Evolutionary conservation across 306 rosid genomes (phyloP).

Genomic region (Cucurbita ficifolia): DNA sequence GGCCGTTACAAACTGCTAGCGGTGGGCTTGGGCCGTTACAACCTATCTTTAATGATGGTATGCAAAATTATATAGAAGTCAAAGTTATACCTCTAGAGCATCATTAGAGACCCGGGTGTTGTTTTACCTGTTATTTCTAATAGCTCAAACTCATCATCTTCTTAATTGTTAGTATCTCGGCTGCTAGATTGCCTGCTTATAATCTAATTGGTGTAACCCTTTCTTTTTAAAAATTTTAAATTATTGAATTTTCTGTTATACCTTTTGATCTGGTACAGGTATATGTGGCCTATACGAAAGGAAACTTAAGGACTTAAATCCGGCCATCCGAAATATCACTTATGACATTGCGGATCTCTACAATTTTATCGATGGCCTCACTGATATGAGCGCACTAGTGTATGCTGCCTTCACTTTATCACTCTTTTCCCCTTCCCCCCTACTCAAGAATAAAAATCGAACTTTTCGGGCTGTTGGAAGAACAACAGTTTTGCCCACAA

Average conservation of each 20-base stretch:
- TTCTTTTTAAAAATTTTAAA: not conserved
- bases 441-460: not conserved
- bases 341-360: conserved; percentile 86
- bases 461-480: not conserved
- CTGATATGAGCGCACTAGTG: conserved; percentile 98
- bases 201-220: not conserved
- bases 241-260: conserved; percentile 11
- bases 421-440: not conserved
- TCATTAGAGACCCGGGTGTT: not conserved
- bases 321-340: conserved; percentile 66
- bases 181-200: not conserved
- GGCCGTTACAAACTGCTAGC: too few relatives aligned
- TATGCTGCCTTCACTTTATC: conserved; percentile 26
- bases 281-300: conserved; percentile 86
- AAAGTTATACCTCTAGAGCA: not conserved
- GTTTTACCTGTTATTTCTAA: not conserved
- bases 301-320: conserved; percentile 92
- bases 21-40: too few relatives aligned
- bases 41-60: too few relatives aligned
- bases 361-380: conserved; percentile 87
- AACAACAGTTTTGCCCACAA: not conserved
- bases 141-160: not conserved
- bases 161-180: not conserved
- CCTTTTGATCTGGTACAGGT: conserved; percentile 34
- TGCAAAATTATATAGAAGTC: not conserved